Conservation (phyloP, 441 rosid species). For the Corymbia calophylla region DNA sequence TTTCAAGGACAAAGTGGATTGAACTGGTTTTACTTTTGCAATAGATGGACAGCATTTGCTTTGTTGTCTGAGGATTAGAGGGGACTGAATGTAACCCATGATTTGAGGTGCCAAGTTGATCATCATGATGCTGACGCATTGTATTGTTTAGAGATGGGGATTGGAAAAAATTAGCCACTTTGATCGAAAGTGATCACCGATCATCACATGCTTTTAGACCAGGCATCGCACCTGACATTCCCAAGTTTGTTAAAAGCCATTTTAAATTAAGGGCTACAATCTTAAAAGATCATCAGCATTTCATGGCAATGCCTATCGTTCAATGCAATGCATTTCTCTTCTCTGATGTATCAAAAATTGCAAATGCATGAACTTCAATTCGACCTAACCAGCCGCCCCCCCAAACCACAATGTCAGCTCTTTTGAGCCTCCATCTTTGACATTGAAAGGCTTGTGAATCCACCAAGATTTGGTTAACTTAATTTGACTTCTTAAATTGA, state of each 20-base stretch:
- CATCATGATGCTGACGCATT: background rate
- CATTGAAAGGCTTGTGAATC: background rate
- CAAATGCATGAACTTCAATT: background rate
- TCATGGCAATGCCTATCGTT: background rate
- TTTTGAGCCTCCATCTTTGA: background rate
- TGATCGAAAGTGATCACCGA: background rate
- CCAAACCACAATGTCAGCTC: background rate
- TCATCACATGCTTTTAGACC: background rate
- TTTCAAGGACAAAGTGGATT: background rate
- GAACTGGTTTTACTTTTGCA: background rate
- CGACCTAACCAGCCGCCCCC: background rate
- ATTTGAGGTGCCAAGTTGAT: background rate
- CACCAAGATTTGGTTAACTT: background rate
- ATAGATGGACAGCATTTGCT: background rate
- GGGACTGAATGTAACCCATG: background rate
- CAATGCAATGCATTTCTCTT: background rate
- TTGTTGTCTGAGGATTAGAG: background rate
- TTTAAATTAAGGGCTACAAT: background rate
- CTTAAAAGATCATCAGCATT: too few relatives aligned
- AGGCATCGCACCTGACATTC: background rate
- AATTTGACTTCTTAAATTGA: background rate
- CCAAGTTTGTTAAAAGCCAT: background rate
- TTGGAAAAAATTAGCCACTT: background rate
- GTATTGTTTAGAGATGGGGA: background rate
- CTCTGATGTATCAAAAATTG: background rate